phyloP scores from a whole-genome alignment of 163 green algal genomes.

The Chlamydomonas reinhardtii region DNA sequence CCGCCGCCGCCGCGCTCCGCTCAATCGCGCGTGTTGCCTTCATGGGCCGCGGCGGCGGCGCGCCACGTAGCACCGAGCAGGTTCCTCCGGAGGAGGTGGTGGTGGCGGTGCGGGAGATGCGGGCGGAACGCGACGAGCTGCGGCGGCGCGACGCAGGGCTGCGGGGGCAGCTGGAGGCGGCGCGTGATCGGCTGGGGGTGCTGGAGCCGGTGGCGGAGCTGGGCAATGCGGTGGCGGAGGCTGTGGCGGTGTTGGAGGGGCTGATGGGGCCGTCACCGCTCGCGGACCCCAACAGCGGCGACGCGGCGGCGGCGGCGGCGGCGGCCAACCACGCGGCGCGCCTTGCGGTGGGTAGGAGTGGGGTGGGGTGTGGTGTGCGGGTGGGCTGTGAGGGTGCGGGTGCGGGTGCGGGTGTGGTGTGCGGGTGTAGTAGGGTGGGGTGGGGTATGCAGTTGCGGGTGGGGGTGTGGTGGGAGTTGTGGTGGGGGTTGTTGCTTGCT shows the following conservation, averaged over 20 bases:
- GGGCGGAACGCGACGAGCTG: constrained; percentile 72
- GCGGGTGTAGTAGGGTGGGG: too few species aligned
- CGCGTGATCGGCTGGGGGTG: not conserved
- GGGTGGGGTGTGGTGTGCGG: constrained; percentile 1
- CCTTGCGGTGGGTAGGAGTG: constrained; percentile 23
- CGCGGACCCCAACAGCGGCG: not conserved
- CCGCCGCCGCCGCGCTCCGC: constrained; percentile 32
- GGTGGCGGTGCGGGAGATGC: constrained; percentile 60
- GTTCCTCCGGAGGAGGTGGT: constrained; percentile 51
- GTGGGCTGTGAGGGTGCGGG: too few species aligned
- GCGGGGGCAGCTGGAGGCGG: constrained; percentile 24
- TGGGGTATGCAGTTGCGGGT: too few species aligned
- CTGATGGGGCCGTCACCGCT: constrained; percentile 25
- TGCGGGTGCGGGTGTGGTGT: too few species aligned
- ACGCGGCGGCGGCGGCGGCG: not conserved
- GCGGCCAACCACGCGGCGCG: constrained; percentile 12
- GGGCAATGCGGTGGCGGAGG: not conserved
- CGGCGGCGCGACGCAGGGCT: constrained; percentile 50
- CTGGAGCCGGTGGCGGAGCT: constrained; percentile 37
- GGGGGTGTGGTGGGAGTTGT: too few species aligned
- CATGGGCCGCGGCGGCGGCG: not conserved
- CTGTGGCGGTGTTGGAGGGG: constrained; percentile 12
- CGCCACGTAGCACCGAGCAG: constrained; percentile 3
- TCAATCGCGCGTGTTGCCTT: constrained; percentile 45
- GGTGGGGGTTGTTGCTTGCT: too few species aligned